phyloP scores from a whole-genome alignment of 352 stramenopile species.

The Phytophthora capsici region DNA sequence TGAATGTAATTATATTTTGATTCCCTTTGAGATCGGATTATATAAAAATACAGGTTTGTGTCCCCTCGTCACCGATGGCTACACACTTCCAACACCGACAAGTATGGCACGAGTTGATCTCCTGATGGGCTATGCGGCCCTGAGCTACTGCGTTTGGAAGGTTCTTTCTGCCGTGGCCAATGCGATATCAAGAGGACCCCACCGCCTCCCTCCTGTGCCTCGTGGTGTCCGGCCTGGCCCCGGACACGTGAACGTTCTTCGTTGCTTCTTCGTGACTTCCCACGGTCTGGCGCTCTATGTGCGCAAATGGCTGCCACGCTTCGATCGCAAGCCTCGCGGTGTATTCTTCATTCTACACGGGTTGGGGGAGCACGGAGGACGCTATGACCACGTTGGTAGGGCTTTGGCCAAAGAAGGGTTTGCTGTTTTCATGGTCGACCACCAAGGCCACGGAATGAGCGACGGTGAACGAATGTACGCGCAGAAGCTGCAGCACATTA shows the following conservation, averaged over 20 bases:
- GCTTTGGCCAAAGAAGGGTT: conserved; percentile 43
- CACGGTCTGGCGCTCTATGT: conserved; percentile 52
- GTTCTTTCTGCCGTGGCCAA: conserved; percentile 1
- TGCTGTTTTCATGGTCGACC: conserved; percentile 65
- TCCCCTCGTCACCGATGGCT: background rate
- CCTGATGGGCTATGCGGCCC: conserved; percentile 1
- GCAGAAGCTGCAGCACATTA: conserved; percentile 46
- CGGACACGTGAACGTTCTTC: conserved; percentile 27
- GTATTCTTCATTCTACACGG: conserved; percentile 67
- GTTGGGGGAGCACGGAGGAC: conserved; percentile 54
- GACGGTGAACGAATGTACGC: conserved; percentile 68
- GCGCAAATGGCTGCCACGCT: conserved; percentile 50
- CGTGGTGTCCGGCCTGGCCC: conserved; percentile 2
- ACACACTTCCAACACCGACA: conserved; percentile 2
- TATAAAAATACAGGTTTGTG: background rate
- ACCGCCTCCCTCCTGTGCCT: conserved; percentile 26
- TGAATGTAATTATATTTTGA: background rate
- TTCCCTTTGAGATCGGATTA: too few species aligned
- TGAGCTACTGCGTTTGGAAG: conserved; percentile 21
- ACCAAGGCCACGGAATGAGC: conserved; percentile 65
- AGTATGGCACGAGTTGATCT: conserved; percentile 13
- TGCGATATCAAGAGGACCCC: conserved; percentile 10
- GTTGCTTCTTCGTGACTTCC: conserved; percentile 41
- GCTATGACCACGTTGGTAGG: conserved; percentile 59
- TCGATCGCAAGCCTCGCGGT: conserved; percentile 27